phyloP scores from a whole-genome alignment of 768 basidiomycete genomes.

The Arthromyces matolae region DNA sequence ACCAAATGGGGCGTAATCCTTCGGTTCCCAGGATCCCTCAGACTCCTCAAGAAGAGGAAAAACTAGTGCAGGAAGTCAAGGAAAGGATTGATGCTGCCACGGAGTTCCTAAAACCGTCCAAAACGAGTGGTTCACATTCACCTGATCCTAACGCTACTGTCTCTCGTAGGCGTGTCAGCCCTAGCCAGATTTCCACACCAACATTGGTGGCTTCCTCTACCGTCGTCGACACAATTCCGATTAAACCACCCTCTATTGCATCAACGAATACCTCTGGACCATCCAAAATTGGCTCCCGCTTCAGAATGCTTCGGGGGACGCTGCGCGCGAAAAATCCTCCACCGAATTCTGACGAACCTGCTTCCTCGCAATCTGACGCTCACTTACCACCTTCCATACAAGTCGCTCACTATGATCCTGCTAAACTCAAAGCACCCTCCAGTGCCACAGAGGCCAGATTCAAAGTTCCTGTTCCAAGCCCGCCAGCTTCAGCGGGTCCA shows the following conservation, averaged over 20 bases:
- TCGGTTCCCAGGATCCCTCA: constrained; percentile 41
- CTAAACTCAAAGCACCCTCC: constrained; percentile 33
- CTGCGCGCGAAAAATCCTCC: constrained; percentile 49
- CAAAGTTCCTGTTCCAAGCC: constrained; percentile 53
- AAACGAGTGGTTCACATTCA: constrained; percentile 34
- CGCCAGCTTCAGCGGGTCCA: constrained; percentile 70
- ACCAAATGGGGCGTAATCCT: constrained; percentile 37
- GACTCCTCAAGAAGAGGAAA: constrained; percentile 44
- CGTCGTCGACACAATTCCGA: constrained; percentile 57
- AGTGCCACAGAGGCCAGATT: constrained; percentile 53
- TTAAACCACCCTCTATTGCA: constrained; percentile 44
- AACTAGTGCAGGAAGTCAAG: constrained; percentile 63
- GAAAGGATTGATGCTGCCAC: constrained; percentile 67
- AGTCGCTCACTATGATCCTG: constrained; percentile 39
- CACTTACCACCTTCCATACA: constrained; percentile 36
- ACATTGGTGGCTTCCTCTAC: constrained; percentile 61
- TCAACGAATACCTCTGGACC: constrained; percentile 40
- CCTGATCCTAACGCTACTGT: constrained; percentile 31
- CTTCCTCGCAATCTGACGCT: constrained; percentile 40
- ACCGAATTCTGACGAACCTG: constrained; percentile 46
- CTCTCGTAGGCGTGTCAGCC: constrained; percentile 56
- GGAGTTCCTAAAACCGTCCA: constrained; percentile 49
- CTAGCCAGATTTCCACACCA: constrained; percentile 64
- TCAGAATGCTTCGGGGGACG: constrained; percentile 69
- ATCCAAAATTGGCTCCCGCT: constrained; percentile 66